These are phyloP conservation scores for Herpotrichia juniperi DNA, from an alignment of 2,329 filamentous ascomycete species.

Conservation along the genomic window DNA sequence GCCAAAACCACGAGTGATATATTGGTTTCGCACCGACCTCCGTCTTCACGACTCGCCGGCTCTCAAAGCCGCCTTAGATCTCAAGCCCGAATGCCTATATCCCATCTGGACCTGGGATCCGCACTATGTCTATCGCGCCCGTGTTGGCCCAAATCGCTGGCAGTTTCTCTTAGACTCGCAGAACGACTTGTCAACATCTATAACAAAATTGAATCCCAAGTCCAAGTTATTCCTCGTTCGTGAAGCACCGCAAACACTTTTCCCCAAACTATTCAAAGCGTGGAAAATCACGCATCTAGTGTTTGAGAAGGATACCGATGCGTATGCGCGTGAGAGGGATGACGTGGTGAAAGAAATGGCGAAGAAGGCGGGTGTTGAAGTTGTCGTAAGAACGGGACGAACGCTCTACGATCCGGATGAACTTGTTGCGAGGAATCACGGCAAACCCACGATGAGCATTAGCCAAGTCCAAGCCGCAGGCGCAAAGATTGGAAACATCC, in stretches of 20 bases:
- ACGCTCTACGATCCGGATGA: constrained; percentile 78
- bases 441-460: constrained; percentile 78
- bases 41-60: constrained; percentile 79
- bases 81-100: constrained; percentile 72
- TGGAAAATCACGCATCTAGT: constrained; percentile 79
- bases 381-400: constrained; percentile 68
- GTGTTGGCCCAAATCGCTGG: constrained; percentile 76
- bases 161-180: constrained; percentile 77
- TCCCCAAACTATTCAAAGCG: constrained; percentile 73
- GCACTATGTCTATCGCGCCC: constrained; percentile 76
- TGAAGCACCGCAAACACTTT: constrained; percentile 72
- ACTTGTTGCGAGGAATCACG: constrained; percentile 67
- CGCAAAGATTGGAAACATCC: constrained; percentile 66
- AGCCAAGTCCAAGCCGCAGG: constrained; percentile 66
- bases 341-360: constrained; percentile 64
- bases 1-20: constrained; percentile 65
- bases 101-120: constrained; percentile 83
- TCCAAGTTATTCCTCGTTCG: constrained; percentile 75
- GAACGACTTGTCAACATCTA: constrained; percentile 69
- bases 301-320: constrained; percentile 80
- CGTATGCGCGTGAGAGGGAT: constrained; percentile 72
- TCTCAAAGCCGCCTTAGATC: constrained; percentile 71
- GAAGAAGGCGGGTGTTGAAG: constrained; percentile 68
- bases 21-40: constrained; percentile 81
- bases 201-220: constrained; percentile 71